Conservation (phyloP, 352 stramenopile species). For the Stramenopiles sp. region DNA sequence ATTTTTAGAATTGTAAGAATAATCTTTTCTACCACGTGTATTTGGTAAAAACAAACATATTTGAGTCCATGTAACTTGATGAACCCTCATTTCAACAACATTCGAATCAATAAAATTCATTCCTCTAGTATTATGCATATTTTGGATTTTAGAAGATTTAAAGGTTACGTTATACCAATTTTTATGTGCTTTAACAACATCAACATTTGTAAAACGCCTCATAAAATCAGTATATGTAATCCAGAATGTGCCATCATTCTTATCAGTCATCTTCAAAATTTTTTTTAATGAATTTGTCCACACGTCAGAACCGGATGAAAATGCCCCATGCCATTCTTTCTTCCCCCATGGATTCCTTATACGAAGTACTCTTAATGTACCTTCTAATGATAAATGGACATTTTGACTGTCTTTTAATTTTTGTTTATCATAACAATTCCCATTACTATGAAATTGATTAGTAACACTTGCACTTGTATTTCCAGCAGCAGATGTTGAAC, state of each 20-base stretch:
- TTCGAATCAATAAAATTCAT: background rate
- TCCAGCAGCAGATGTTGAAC: no score
- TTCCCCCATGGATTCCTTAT: slow-evolving; percentile 7
- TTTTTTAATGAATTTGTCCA: background rate
- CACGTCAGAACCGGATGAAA: background rate
- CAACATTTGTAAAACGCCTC: background rate
- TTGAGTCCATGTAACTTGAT: background rate
- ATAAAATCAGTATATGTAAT: slow-evolving; percentile 45
- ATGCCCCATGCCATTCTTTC: background rate
- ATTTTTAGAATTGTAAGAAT: background rate
- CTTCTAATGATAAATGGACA: background rate
- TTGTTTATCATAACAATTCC: no score
- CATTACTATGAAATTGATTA: no score
- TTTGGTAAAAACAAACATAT: background rate
- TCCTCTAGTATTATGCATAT: background rate
- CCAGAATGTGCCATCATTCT: slow-evolving; percentile 50
- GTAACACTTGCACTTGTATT: no score
- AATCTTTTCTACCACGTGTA: background rate
- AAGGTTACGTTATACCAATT: background rate
- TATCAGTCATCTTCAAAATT: slow-evolving; percentile 20
- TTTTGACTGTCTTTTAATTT: no score
- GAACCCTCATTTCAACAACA: background rate
- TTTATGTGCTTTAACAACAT: slow-evolving; percentile 1
- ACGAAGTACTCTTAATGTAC: background rate
- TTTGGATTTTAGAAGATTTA: no score